Evolutionary conservation across 2,329 filamentous ascomycete species (phyloP).

Genomic region (Thielaviopsis populi): DNA sequence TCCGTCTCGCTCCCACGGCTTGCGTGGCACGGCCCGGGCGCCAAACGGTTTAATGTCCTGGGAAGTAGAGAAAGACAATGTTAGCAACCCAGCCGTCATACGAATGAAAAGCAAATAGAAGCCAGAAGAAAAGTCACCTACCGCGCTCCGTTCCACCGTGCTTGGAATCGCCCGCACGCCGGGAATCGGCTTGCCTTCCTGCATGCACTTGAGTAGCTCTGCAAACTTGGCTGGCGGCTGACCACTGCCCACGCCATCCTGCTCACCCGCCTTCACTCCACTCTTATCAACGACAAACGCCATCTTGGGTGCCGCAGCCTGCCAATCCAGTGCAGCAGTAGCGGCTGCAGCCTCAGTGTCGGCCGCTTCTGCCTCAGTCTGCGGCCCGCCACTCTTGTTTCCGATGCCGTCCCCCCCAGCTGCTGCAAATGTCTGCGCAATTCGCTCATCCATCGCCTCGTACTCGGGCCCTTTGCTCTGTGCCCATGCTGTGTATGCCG

Average conservation of each 20-base stretch:
- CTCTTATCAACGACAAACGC: constrained; percentile 32
- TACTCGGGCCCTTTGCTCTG: constrained; percentile 23
- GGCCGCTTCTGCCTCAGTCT: constrained; percentile 9
- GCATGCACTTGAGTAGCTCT: constrained; percentile 72
- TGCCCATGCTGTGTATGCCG: constrained; percentile 52
- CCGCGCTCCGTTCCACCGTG: constrained; percentile 57
- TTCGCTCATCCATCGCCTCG: constrained; percentile 23
- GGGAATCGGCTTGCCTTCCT: constrained; percentile 66
- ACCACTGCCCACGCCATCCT: constrained; percentile 18
- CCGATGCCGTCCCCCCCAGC: not conserved
- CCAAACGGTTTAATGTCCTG: constrained; percentile 16
- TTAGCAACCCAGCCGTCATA: constrained; percentile 24
- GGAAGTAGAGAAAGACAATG: not conserved
- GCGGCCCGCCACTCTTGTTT: not conserved
- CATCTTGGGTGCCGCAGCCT: constrained; percentile 34
- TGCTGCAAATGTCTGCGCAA: constrained; percentile 21
- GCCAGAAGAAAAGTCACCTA: constrained; percentile 26
- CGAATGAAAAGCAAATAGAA: not conserved
- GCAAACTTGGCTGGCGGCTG: constrained; percentile 42
- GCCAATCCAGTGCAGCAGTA: constrained; percentile 28
- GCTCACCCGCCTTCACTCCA: not conserved
- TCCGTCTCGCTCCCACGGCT: constrained; percentile 14
- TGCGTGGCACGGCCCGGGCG: constrained; percentile 11
- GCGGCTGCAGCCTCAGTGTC: constrained; percentile 1
- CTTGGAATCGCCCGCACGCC: constrained; percentile 79